Evolutionary conservation across 495 filamentous ascomycete genomes (phyloP), one percentile per base, ranked within the genome.

Genomic region (Lindgomyces ingoldianus): DNA sequence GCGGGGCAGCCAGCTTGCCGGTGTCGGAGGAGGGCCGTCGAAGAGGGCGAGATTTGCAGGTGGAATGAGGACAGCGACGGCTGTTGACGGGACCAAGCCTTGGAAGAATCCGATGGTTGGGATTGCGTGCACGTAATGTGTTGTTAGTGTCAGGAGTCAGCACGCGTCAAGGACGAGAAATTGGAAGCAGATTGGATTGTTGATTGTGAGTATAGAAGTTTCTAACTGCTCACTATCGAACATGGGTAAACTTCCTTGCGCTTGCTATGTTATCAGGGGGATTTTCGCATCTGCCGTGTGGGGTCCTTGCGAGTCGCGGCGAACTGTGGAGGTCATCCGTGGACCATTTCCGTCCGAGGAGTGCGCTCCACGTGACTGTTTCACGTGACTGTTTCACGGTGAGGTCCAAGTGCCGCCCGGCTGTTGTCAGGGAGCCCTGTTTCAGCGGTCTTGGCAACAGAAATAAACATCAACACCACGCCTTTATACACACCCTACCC

Each of bases 1-100:
- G 67, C 42, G 57, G 57, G 62, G 62, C 47, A 57, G 62, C 67
- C 67, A 70, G 62, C 22, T 48, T 70, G 62, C 60, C 54, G 65
- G 60, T 57, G 24, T 58, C 47, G 45, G 26, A 46, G 21, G 33
- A 30, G 42, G 42, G 54, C 27, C 12, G 29, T 29, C 52, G 52
- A 42, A 55, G 27, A 42, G 29, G 12, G 26, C 18, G 22, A 16
- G 49, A 19, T 27, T 10, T 2, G 49, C 12, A 4, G 24, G 30
- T 55, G 51, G 51, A 41, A 55, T 3, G 51, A n/a, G 4, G 26
- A 39, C 33, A 39, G 33, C 33, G 33, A 39, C 33, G 33, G 33
- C 33, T n/a, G 25, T 39, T n/a, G 50, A 42, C 26, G 29, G 51
- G 51, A 42, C 19, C 8, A 39, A 3, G 46, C 9, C 2, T 4